A percentile compares a stretch with the other conserved stretches of the same genome.
These are phyloP conservation scores for Arachis stenosperma DNA, from an alignment of 306 rosid species.

Conservation along the genomic window DNA sequence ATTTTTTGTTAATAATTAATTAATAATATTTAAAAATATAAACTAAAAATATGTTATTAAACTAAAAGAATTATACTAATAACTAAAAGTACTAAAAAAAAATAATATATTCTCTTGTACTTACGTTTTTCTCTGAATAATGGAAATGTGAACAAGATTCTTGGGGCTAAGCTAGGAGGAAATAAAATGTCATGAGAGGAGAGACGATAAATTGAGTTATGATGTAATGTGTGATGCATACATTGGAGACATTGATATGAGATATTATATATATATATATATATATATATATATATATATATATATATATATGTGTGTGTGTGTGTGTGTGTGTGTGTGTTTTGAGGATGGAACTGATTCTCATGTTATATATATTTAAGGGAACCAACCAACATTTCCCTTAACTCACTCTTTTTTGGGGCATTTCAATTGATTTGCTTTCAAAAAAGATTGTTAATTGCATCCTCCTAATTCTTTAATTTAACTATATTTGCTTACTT, in stretches of 20 bases:
- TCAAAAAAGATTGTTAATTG: constrained; percentile 2
- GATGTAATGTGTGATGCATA: neutral
- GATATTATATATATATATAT: neutral
- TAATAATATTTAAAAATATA: no score
- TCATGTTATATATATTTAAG: neutral
- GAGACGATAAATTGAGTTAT: constrained; percentile 9
- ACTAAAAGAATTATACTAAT: no score
- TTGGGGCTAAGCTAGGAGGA: neutral
- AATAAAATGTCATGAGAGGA: neutral
- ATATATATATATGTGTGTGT: no score
- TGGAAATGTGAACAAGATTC: neutral
- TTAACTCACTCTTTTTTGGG: constrained; percentile 15
- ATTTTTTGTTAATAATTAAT: no score
- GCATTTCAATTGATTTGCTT: neutral
- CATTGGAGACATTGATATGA: neutral
- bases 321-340: neutral
- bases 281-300: no score
- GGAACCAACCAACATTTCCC: constrained; percentile 29
- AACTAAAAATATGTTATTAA: no score
- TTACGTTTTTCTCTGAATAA: neutral
- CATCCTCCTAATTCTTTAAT: neutral
- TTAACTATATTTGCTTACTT: neutral
- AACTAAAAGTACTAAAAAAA: no score
- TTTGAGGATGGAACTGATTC: neutral
- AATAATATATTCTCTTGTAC: no score